Evolutionary conservation across 768 basidiomycete species (phyloP), one percentile per base, ranked within the genome.

Genomic region (Leccinum imitatum): DNA sequence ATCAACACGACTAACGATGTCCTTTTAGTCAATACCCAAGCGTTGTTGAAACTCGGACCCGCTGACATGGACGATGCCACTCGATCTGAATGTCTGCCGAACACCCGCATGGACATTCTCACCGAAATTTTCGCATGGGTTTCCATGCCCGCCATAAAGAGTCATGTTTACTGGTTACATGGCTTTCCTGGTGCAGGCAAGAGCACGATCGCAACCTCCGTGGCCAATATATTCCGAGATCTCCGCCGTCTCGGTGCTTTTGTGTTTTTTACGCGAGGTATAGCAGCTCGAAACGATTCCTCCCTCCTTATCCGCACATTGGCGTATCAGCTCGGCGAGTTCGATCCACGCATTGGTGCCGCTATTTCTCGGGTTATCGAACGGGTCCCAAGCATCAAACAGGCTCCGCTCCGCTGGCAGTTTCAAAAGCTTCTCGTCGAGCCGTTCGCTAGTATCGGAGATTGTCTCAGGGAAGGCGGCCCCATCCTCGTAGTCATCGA

Each of bases 111-210:
- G 59, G 73, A 70, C 21, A 64, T 75, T 50, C 64, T 75, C 21
- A 23, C 53, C 25, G 62, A 69, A 5, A 66, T 73, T 17, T 64
- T 67, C 4, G 52, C 69, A 6, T 73, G 72, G 72, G 60, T 56
- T 19, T 33, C 64, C 25, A 61, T 55, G 23, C 74, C 72, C n/a
- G 53, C 55, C 4, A 15, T 21, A 44, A 59, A 59, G 21, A 31
- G 59, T 3, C 74, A 63, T 19, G 56, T 76, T 8, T 74, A 69
- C 37, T 76, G 76, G 75, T 55, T 76, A 30, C 65, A 72, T 33
- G 75, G 76, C 8, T 69, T 74, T 37, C 74, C 76, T 0, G 75
- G 75, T 17, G 59, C 74, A 6, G 77, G 76, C 11, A 77, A 77
- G 65, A 78, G 76, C 39, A 69, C 76, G 2, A 63, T 77, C 21